Percentiles rank a stretch among this genome's conserved stretches.
Evolutionary conservation across 2,329 filamentous ascomycete genomes (phyloP).

Genomic region (Apiospora hydei): DNA sequence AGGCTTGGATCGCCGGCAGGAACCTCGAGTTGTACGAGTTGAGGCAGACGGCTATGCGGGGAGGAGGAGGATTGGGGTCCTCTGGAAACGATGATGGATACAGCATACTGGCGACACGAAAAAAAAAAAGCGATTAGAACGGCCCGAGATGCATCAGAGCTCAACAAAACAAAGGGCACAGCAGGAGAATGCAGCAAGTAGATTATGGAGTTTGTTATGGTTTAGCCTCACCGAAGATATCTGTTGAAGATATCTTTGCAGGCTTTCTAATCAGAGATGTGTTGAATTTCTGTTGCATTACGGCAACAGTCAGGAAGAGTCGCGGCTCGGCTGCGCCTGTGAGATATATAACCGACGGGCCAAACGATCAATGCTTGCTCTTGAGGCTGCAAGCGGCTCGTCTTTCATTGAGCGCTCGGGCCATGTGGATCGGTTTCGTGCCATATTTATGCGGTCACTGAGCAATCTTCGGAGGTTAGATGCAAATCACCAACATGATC

Average conservation of each 20-base stretch:
- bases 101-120: conserved; percentile 14
- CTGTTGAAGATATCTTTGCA: conserved; percentile 29
- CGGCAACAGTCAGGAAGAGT: background rate
- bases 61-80: conserved; percentile 29
- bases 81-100: conserved; percentile 8
- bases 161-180: background rate
- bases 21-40: conserved; percentile 48
- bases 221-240: conserved; percentile 17
- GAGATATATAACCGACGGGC: conserved; percentile 2
- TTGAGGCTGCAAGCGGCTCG: conserved; percentile 5
- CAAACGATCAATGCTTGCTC: background rate
- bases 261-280: conserved; percentile 21
- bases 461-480: background rate
- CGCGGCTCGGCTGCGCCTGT: background rate
- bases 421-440: conserved; percentile 12
- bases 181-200: background rate
- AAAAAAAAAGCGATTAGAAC: background rate
- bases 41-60: conserved; percentile 46
- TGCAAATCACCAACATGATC: background rate
- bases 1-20: conserved; percentile 44
- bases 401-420: conserved; percentile 9
- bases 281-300: background rate
- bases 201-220: background rate
- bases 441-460: conserved; percentile 4
- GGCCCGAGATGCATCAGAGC: conserved; percentile 2